Percentiles rank a stretch among this genome's conserved stretches.
These are phyloP conservation scores for Galerina marginata DNA, from an alignment of 768 basidiomycete genomes.

Conservation along the genomic window DNA sequence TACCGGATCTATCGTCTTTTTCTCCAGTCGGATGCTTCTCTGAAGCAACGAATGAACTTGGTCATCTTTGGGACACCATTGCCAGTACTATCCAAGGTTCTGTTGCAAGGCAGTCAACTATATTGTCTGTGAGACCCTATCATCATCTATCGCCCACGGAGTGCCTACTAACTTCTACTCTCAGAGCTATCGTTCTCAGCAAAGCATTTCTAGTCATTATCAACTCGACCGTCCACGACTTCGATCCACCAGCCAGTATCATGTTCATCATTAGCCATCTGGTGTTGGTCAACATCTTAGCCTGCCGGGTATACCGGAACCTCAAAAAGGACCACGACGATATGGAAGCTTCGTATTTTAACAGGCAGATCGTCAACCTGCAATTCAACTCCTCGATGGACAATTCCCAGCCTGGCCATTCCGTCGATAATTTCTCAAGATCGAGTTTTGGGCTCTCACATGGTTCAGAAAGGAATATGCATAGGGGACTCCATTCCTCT, in stretches of 20 bases:
- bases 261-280: conserved; percentile 13
- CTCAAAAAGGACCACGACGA: not conserved
- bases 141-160: not conserved
- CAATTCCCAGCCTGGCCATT: not conserved
- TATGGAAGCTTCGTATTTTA: not conserved
- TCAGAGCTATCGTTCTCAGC: conserved; percentile 4
- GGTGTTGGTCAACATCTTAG: conserved; percentile 11
- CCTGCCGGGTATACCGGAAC: conserved; percentile 10
- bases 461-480: no score
- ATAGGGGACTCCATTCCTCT: no score
- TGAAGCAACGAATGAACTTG: not conserved
- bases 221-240: conserved; percentile 11
- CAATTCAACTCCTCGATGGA: not conserved
- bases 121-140: conserved; percentile 14
- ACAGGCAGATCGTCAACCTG: not conserved
- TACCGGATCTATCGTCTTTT: conserved; percentile 5
- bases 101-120: conserved; percentile 10
- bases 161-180: not conserved
- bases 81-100: conserved; percentile 1
- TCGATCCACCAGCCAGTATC: conserved; percentile 3
- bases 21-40: not conserved
- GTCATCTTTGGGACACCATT: not conserved
- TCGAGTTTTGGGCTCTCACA: no score
- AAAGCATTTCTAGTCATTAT: conserved; percentile 7
- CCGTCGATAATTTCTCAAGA: no score